phyloP scores from a whole-genome alignment of 2,329 filamentous ascomycete species.

The Hawksworthiomyces lignivorus region DNA sequence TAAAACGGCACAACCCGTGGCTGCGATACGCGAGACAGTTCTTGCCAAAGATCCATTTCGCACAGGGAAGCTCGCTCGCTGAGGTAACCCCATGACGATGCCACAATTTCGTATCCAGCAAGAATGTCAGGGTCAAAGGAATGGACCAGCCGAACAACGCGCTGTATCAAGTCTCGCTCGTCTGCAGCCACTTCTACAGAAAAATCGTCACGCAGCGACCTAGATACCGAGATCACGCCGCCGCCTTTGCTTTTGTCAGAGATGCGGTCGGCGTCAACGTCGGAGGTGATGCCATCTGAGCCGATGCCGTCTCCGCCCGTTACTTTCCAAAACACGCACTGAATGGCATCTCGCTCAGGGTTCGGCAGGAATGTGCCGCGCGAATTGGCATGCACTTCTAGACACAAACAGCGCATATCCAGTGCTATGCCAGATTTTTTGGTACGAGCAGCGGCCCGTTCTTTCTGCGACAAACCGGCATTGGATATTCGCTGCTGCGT shows the following conservation, averaged over 20 bases:
- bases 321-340: slow-evolving; percentile 86
- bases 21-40: slow-evolving; percentile 67
- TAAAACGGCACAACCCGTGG: slow-evolving; percentile 7
- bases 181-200: slow-evolving; percentile 63
- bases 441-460: neutral
- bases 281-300: neutral
- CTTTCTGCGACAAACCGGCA: neutral
- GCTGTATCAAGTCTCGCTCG: slow-evolving; percentile 78
- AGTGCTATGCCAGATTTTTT: slow-evolving; percentile 33
- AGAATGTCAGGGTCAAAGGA: slow-evolving; percentile 82
- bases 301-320: slow-evolving; percentile 38
- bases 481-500: neutral
- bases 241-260: slow-evolving; percentile 41
- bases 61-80: slow-evolving; percentile 83
- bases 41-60: slow-evolving; percentile 83
- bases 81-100: slow-evolving; percentile 88
- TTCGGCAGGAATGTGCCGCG: slow-evolving; percentile 75
- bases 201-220: slow-evolving; percentile 53
- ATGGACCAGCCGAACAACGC: slow-evolving; percentile 81
- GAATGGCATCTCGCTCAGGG: slow-evolving; percentile 81
- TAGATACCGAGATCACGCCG: slow-evolving; percentile 64
- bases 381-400: slow-evolving; percentile 88
- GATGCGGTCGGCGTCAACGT: slow-evolving; percentile 14
- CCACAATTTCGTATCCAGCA: slow-evolving; percentile 91
- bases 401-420: slow-evolving; percentile 94